Conservation (phyloP, 2,329 filamentous ascomycete species). For the Aspergillus vadensis region DNA sequence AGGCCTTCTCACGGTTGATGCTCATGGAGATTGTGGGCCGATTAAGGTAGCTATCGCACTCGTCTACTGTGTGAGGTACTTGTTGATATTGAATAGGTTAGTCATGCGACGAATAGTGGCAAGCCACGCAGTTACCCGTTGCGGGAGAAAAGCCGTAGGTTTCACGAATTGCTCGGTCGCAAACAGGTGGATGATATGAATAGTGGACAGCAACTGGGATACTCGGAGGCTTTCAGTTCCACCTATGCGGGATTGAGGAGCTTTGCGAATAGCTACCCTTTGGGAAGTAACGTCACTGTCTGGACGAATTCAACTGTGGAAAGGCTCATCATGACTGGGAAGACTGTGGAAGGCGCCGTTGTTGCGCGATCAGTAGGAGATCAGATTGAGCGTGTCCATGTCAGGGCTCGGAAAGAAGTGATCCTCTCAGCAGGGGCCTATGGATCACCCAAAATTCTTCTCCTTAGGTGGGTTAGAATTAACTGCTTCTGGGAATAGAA, state of each 20-base stretch:
- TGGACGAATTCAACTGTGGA: not conserved
- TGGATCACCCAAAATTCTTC: conserved; percentile 3
- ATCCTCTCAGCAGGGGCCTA: not conserved
- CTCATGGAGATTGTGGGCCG: not conserved
- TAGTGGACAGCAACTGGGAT: not conserved
- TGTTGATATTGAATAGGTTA: not conserved
- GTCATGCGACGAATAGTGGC: conserved; percentile 2
- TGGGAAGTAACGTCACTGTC: not conserved
- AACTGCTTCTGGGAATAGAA: not conserved
- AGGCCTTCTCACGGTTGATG: not conserved
- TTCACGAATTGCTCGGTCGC: not conserved
- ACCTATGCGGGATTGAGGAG: not conserved
- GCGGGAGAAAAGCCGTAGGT: not conserved
- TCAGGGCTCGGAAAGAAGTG: not conserved
- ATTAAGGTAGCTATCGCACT: not conserved
- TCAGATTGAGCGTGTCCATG: not conserved
- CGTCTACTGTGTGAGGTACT: not conserved
- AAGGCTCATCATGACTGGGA: not conserved
- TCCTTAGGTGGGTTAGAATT: not conserved
- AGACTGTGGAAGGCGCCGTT: not conserved
- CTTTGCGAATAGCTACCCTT: not conserved
- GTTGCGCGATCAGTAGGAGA: not conserved
- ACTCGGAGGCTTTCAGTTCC: conserved; percentile 4
- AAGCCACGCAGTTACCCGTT: conserved; percentile 3
- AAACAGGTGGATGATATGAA: not conserved